Evolutionary conservation across 2,329 filamentous ascomycete species (phyloP).

Genomic region (Verticillium nubilum): DNA sequence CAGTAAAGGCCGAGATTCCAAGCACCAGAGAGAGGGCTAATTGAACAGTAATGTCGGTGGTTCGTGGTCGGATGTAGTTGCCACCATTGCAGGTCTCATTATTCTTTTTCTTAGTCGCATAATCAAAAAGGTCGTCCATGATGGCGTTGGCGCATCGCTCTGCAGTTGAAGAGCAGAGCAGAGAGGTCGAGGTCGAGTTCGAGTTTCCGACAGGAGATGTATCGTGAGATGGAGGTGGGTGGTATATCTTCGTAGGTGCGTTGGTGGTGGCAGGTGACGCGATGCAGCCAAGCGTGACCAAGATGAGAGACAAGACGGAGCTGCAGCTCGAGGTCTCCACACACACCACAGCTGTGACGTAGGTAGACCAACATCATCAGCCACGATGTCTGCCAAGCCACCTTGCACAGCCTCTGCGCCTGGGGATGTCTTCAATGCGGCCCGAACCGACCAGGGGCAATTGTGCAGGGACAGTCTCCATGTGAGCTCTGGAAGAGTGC

Average conservation of each 20-base stretch:
- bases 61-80: slow-evolving; percentile 17
- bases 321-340: background rate
- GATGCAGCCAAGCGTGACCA: background rate
- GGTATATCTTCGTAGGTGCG: background rate
- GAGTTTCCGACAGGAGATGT: background rate
- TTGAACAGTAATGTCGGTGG: slow-evolving; percentile 50
- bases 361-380: background rate
- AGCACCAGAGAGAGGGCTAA: slow-evolving; percentile 66
- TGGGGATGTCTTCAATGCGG: too few species aligned
- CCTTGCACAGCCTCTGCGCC: background rate
- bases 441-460: too few species aligned
- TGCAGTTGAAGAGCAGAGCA: background rate
- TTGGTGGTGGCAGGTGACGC: background rate
- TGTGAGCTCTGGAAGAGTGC: too few species aligned
- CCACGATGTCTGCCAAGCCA: background rate
- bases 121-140: slow-evolving; percentile 6
- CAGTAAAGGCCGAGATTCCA: slow-evolving; percentile 64
- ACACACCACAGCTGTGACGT: background rate
- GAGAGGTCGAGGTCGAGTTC: background rate
- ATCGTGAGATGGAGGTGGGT: background rate
- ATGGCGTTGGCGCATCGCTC: background rate
- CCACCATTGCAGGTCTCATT: slow-evolving; percentile 13
- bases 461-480: too few species aligned
- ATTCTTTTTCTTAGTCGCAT: slow-evolving; percentile 10
- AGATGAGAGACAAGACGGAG: background rate